Conservation (phyloP, 495 filamentous ascomycete species). For the Penicillium lagena region DNA sequence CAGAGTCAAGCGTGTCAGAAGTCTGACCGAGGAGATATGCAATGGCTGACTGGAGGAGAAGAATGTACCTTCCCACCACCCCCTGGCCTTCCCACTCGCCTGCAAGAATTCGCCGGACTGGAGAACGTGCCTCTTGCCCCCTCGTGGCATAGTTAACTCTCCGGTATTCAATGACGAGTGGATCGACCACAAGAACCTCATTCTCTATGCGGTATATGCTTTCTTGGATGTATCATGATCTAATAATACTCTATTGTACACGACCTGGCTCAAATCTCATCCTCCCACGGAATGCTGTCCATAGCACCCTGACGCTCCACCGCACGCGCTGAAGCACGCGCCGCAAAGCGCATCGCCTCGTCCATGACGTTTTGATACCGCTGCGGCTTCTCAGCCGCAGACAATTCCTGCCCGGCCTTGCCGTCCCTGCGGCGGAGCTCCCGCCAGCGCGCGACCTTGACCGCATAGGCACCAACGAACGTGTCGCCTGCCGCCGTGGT, state of each 20-base stretch:
- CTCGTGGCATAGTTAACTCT: too few species aligned
- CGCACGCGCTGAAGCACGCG: slow-evolving; percentile 65
- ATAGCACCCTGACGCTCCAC: slow-evolving; percentile 79
- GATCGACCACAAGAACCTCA: too few species aligned
- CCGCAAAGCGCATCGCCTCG: slow-evolving; percentile 60
- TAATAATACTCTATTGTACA: slow-evolving; percentile 1
- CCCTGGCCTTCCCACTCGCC: too few species aligned
- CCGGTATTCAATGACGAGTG: too few species aligned
- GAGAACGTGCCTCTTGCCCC: too few species aligned
- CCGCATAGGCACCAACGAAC: slow-evolving; percentile 84
- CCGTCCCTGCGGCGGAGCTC: slow-evolving; percentile 26
- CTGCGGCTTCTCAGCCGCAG: slow-evolving; percentile 34
- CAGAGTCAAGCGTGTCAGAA: too few species aligned
- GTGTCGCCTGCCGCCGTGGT: slow-evolving; percentile 95
- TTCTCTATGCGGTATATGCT: too few species aligned
- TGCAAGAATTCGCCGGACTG: too few species aligned
- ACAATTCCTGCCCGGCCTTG: slow-evolving; percentile 26
- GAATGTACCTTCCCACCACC: too few species aligned
- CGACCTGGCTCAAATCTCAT: slow-evolving; percentile 51
- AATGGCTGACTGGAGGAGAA: too few species aligned
- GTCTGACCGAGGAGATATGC: too few species aligned
- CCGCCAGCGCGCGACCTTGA: slow-evolving; percentile 47
- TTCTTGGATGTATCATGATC: neutral
- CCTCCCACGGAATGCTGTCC: slow-evolving; percentile 79
- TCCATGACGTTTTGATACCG: slow-evolving; percentile 46